phyloP scores from a whole-genome alignment of 768 basidiomycete genomes.

The Termitomyces sp. region DNA sequence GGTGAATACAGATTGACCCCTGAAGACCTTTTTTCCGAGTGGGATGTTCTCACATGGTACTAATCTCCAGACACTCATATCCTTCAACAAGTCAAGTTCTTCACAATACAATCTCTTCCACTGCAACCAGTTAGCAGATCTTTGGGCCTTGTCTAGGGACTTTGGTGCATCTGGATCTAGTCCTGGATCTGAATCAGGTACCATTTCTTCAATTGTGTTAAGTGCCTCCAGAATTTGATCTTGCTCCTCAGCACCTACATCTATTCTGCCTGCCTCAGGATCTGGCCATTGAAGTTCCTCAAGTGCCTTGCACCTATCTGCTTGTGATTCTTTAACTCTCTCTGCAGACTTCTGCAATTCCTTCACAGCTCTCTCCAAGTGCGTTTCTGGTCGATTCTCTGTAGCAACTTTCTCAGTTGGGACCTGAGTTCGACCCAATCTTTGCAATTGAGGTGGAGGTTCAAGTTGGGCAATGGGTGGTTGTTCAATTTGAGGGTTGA shows the following conservation, averaged over 20 bases:
- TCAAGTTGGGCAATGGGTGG: neutral
- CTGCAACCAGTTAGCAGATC: slow-evolving; percentile 16
- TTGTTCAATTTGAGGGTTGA: neutral
- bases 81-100: neutral
- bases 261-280: neutral
- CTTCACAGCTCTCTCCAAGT: neutral
- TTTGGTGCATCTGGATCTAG: neutral
- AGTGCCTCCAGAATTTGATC: neutral
- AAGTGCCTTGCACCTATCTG: neutral
- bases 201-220: neutral
- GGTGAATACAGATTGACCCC: slow-evolving; percentile 25
- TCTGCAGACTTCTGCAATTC: slow-evolving; percentile 1
- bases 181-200: neutral
- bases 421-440: neutral
- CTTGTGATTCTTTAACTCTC: neutral
- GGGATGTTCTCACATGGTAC: neutral
- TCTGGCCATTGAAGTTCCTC: neutral
- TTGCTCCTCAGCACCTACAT: neutral
- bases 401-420: neutral
- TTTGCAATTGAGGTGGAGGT: neutral
- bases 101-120: neutral
- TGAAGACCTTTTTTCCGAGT: slow-evolving; percentile 13
- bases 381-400: neutral
- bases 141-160: neutral
- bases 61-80: neutral